Conservation (phyloP, 352 stramenopile genomes). For the Phytophthora tubulina region DNA sequence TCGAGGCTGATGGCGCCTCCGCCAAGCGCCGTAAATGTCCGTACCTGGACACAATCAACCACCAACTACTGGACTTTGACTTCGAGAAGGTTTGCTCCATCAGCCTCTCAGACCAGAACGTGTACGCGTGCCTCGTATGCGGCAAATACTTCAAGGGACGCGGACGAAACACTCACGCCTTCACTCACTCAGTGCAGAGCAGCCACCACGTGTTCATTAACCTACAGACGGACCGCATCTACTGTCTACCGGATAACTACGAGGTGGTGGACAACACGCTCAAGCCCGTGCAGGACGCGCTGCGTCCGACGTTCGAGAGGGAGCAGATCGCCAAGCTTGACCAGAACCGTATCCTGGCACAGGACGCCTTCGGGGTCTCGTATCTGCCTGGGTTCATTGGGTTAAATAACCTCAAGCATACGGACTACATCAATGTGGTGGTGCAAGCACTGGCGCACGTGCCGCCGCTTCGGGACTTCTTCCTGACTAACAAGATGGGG, state of each 20-base stretch:
- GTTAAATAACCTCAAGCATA: constrained; percentile 98
- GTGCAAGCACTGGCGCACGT: constrained; percentile 98
- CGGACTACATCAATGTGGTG: constrained; percentile 98
- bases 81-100: constrained; percentile 98
- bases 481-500: constrained; percentile 78
- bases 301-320: constrained; percentile 92
- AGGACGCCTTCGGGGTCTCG: constrained; percentile 96
- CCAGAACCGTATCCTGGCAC: constrained; percentile 89
- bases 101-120: constrained; percentile 96
- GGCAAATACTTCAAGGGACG: constrained; percentile 98
- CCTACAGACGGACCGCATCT: constrained; percentile 94
- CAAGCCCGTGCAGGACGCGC: constrained; percentile 94
- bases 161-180: constrained; percentile 93
- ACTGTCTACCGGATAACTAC: constrained; percentile 99
- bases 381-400: constrained; percentile 98
- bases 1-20: constrained; percentile 13
- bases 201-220: constrained; percentile 99
- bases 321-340: constrained; percentile 92
- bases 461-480: constrained; percentile 96
- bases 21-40: constrained; percentile 94
- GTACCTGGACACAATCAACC: constrained; percentile 99
- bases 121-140: constrained; percentile 99
- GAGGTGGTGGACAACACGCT: constrained; percentile 97
- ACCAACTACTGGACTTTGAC: constrained; percentile 98
- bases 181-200: constrained; percentile 97